A percentile compares a stretch with the other conserved stretches of the same genome.
phyloP scores from a whole-genome alignment of 768 basidiomycete genomes.

The Collybia sordida region DNA sequence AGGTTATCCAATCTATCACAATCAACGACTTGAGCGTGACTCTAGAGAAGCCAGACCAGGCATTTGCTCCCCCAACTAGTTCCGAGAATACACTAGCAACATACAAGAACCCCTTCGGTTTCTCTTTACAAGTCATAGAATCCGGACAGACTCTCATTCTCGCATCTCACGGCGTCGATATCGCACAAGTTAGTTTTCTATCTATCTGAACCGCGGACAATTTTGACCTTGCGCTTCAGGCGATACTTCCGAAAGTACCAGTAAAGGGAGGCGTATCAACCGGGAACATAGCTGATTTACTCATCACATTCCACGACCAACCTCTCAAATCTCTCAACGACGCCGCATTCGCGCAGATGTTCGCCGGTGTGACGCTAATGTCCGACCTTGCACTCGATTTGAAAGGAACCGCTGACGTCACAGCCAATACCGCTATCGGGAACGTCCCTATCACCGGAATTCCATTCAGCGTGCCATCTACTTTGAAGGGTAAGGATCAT shows the following conservation, averaged over 20 bases:
- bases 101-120: conserved; percentile 78
- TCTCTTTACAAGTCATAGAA: conserved; percentile 63
- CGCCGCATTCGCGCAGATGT: conserved; percentile 53
- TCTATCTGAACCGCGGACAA: not conserved
- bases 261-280: conserved; percentile 66
- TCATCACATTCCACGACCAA: conserved; percentile 54
- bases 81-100: conserved; percentile 54
- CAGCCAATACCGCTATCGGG: conserved; percentile 62
- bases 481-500: conserved; percentile 44
- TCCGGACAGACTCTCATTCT: conserved; percentile 56
- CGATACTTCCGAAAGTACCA: conserved; percentile 46
- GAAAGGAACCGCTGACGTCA: conserved; percentile 57
- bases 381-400: conserved; percentile 44
- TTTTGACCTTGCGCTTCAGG: conserved; percentile 27
- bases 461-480: conserved; percentile 58
- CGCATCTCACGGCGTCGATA: conserved; percentile 42
- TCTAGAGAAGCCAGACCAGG: conserved; percentile 49
- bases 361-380: conserved; percentile 57
- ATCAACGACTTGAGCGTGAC: conserved; percentile 56
- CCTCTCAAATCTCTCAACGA: conserved; percentile 57
- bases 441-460: conserved; percentile 66
- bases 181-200: conserved; percentile 46
- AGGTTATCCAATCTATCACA: conserved; percentile 66
- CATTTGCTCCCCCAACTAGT: conserved; percentile 59
- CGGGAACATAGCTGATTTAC: conserved; percentile 61